Evolutionary conservation across 495 filamentous ascomycete species (phyloP).

Genomic region (Penicillium pancosmium): DNA sequence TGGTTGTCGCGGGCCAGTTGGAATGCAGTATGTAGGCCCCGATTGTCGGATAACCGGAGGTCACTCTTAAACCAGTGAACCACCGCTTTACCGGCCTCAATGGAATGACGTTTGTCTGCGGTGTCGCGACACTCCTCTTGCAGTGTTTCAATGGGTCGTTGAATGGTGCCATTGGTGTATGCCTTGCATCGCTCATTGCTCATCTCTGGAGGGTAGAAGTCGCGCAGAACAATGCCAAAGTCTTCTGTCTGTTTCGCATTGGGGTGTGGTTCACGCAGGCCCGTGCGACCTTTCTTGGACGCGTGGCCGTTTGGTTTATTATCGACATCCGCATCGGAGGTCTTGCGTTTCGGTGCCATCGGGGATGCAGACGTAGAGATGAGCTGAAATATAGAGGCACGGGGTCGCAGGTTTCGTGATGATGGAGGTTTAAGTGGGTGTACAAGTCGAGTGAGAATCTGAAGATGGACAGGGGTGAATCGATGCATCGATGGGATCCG

Average conservation of each 20-base stretch:
- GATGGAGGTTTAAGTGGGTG: not conserved
- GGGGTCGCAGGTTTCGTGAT: not conserved
- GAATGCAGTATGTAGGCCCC: constrained; percentile 66
- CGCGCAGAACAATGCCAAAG: constrained; percentile 72
- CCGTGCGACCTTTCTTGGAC: constrained; percentile 17
- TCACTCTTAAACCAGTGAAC: constrained; percentile 94
- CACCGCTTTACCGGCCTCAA: constrained; percentile 62
- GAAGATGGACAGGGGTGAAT: not conserved
- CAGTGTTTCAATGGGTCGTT: constrained; percentile 70
- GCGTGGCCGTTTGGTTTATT: constrained; percentile 12
- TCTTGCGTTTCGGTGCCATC: constrained; percentile 39
- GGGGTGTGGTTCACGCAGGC: constrained; percentile 37
- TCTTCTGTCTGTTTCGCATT: constrained; percentile 55
- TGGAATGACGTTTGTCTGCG: constrained; percentile 38
- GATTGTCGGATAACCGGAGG: constrained; percentile 74
- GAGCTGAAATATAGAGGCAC: not conserved
- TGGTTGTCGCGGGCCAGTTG: constrained; percentile 64
- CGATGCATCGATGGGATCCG: constrained; percentile 1
- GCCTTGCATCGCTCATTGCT: constrained; percentile 70
- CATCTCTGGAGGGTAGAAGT: constrained; percentile 87
- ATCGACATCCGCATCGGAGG: constrained; percentile 12
- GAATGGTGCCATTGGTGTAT: constrained; percentile 67
- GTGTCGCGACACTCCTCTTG: constrained; percentile 58
- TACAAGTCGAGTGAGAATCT: not conserved
- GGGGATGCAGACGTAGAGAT: not conserved